These are phyloP conservation scores for Chimonanthus praecox DNA, from an alignment of 164 flowering plant species.

Conservation along the genomic window DNA sequence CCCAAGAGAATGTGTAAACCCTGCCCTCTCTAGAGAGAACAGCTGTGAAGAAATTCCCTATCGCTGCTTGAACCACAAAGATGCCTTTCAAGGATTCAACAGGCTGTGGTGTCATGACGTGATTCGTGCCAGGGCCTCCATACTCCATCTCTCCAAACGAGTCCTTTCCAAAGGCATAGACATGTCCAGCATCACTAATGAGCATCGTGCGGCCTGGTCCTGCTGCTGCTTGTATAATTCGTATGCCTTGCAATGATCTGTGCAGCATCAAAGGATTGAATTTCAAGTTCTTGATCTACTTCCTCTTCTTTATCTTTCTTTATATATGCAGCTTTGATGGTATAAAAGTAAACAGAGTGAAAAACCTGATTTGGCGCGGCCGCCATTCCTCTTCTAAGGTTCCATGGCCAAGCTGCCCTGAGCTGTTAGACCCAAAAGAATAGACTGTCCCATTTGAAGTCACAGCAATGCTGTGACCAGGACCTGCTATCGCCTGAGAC, in stretches of 20 bases:
- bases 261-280: conserved; percentile 16
- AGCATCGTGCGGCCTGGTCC: conserved; percentile 93
- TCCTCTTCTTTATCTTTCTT: not conserved
- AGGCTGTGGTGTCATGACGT: conserved; percentile 58
- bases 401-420: conserved; percentile 97
- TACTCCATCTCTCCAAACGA: conserved; percentile 87
- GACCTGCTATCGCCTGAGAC: conserved; percentile 90
- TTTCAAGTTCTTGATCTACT: conserved; percentile 5
- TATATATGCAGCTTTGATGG: conserved; percentile 8
- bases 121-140: conserved; percentile 56
- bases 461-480: conserved; percentile 93
- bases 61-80: conserved; percentile 94
- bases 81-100: conserved; percentile 80
- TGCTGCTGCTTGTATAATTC: conserved; percentile 92
- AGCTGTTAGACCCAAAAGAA: conserved; percentile 88
- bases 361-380: conserved; percentile 84
- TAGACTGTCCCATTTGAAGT: conserved; percentile 72
- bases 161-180: conserved; percentile 89
- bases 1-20: conserved; percentile 97
- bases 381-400: conserved; percentile 67
- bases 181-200: conserved; percentile 79
- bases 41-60: conserved; percentile 93
- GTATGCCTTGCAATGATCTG: conserved; percentile 90
- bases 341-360: not conserved
- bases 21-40: conserved; percentile 91